These are phyloP conservation scores for Manihot esculenta DNA, from an alignment of 441 rosid genomes.

Conservation along the genomic window DNA sequence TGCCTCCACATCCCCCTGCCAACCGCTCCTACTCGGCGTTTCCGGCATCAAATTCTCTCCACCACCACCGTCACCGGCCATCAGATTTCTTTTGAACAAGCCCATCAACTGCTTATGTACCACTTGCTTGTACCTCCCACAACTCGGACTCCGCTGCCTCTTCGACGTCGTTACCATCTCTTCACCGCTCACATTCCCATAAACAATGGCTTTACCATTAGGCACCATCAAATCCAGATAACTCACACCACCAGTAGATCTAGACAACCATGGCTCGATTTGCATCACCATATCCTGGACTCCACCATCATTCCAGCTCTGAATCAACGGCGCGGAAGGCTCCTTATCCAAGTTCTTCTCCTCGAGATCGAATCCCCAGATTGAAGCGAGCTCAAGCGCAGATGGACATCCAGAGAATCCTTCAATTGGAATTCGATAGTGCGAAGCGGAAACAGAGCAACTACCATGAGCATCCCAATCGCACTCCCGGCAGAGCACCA, in stretches of 20 bases:
- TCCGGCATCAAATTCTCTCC: slow-evolving; percentile 45
- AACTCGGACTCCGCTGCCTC: slow-evolving; percentile 33
- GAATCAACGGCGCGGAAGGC: slow-evolving; percentile 8
- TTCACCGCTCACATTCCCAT: slow-evolving; percentile 13
- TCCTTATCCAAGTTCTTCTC: slow-evolving; percentile 27
- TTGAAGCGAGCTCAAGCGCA: slow-evolving; percentile 54
- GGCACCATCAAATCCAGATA: slow-evolving; percentile 57
- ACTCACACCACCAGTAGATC: slow-evolving; percentile 29
- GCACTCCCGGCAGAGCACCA: slow-evolving; percentile 64
- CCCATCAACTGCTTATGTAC: slow-evolving; percentile 61
- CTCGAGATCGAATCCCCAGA: slow-evolving; percentile 57
- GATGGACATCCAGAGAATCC: slow-evolving; percentile 78
- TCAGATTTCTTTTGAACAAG: slow-evolving; percentile 41
- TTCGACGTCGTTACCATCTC: slow-evolving; percentile 30
- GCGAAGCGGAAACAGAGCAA: slow-evolving; percentile 55
- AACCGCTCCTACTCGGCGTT: slow-evolving; percentile 30
- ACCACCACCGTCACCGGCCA: slow-evolving; percentile 24
- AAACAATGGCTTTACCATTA: slow-evolving; percentile 17
- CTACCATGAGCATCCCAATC: slow-evolving; percentile 70
- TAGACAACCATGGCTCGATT: slow-evolving; percentile 34
- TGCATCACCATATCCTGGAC: slow-evolving; percentile 20
- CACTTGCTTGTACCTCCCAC: slow-evolving; percentile 59
- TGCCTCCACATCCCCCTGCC: slow-evolving; percentile 33
- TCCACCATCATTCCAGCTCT: slow-evolving; percentile 13
- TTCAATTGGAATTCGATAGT: slow-evolving; percentile 48